Evolutionary conservation across 345 rosid genomes (phyloP).

Genomic region (Ricinus communis): DNA sequence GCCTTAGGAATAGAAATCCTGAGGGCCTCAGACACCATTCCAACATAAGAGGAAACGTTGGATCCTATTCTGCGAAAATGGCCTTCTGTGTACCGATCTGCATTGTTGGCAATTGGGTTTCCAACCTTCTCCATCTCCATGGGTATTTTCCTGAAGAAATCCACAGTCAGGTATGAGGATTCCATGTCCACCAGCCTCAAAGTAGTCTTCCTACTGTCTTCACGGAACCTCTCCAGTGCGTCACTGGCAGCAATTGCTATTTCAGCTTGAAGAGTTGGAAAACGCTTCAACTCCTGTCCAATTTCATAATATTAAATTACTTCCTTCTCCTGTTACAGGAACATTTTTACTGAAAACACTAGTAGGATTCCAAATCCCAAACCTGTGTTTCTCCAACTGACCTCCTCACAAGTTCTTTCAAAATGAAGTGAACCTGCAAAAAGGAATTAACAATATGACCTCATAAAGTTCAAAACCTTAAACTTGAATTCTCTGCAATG

Average conservation of each 20-base stretch:
- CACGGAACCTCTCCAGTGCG: constrained; percentile 41
- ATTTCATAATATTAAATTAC: too few relatives aligned
- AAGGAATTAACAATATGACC: too few relatives aligned
- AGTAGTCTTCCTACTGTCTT: constrained; percentile 36
- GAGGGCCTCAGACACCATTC: constrained; percentile 40
- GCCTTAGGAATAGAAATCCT: constrained; percentile 38
- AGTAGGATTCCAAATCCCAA: neutral
- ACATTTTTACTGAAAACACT: too few relatives aligned
- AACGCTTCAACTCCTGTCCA: constrained; percentile 35
- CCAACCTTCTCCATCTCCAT: constrained; percentile 40
- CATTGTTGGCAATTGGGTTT: constrained; percentile 25
- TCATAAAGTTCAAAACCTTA: too few relatives aligned
- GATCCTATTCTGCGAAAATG: constrained; percentile 46
- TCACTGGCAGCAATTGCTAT: constrained; percentile 34
- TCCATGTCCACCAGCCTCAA: constrained; percentile 42
- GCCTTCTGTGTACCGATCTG: constrained; percentile 35
- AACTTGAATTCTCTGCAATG: too few relatives aligned
- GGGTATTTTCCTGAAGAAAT: constrained; percentile 40
- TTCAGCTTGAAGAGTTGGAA: constrained; percentile 39
- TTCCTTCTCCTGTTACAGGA: neutral
- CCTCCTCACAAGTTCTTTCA: constrained; percentile 42
- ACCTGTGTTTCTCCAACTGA: constrained; percentile 43
- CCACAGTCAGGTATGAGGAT: constrained; percentile 40
- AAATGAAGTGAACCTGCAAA: constrained; percentile 44
- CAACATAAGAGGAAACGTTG: constrained; percentile 35